These are phyloP conservation scores for Diutina pseudorugosa DNA, from an alignment of 1,139 yeast species.

Conservation along the genomic window DNA sequence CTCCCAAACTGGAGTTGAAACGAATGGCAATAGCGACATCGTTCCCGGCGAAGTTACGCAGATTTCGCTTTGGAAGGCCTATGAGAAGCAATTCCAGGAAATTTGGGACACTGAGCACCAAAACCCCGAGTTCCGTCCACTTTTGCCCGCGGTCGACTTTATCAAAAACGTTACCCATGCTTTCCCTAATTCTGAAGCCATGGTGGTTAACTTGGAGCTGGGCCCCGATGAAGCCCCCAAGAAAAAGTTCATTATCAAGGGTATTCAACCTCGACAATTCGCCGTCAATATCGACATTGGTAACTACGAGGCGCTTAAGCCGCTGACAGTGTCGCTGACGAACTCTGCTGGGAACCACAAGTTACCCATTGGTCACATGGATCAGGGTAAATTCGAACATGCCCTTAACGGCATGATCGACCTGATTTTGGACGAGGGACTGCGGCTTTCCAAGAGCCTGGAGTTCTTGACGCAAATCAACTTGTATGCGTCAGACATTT, in stretches of 20 bases:
- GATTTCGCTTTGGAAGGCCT: constrained; percentile 90
- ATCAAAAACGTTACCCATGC: constrained; percentile 89
- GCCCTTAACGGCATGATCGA: constrained; percentile 16
- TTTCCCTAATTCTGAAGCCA: constrained; percentile 84
- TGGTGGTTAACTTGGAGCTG: constrained; percentile 55
- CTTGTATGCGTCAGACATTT: constrained; percentile 18
- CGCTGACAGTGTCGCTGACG: background rate
- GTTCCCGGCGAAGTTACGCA: constrained; percentile 79
- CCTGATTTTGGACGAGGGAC: constrained; percentile 14
- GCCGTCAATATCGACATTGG: constrained; percentile 32
- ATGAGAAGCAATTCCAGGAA: constrained; percentile 67
- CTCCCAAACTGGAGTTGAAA: background rate
- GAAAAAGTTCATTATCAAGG: constrained; percentile 82
- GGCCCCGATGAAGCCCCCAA: constrained; percentile 34
- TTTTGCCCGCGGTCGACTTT: constrained; percentile 92
- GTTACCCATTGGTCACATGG: constrained; percentile 22
- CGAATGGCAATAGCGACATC: constrained; percentile 9
- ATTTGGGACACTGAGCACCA: constrained; percentile 27
- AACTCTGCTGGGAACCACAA: background rate
- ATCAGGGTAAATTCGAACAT: constrained; percentile 20
- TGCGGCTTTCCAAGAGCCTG: constrained; percentile 11
- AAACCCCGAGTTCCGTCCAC: constrained; percentile 39
- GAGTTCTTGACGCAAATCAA: constrained; percentile 15
- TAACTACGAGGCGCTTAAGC: constrained; percentile 25
- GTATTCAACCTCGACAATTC: constrained; percentile 43